phyloP scores from a whole-genome alignment of 2,329 filamentous ascomycete genomes.

The Tolypocladium ovalisporum region DNA sequence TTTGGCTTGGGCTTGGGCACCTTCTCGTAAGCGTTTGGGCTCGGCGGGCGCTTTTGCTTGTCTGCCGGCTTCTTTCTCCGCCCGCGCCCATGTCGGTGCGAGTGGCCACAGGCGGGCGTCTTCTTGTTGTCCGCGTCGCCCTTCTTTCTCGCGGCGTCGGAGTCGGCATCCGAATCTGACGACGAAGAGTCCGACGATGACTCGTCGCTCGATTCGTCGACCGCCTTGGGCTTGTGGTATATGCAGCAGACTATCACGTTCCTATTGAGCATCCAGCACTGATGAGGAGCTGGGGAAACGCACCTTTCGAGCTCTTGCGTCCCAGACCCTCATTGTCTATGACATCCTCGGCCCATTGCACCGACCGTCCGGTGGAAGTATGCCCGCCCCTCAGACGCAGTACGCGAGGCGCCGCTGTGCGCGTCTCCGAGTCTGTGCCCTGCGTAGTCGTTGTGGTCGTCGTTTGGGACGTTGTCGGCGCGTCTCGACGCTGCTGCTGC shows the following conservation, averaged over 20 bases:
- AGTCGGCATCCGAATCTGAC: constrained; percentile 42
- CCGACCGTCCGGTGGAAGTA: constrained; percentile 42
- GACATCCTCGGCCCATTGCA: constrained; percentile 88
- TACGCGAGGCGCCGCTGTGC: constrained; percentile 24
- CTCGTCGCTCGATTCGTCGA: constrained; percentile 72
- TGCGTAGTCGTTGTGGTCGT: constrained; percentile 15
- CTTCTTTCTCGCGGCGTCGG: constrained; percentile 26
- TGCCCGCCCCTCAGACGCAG: constrained; percentile 42
- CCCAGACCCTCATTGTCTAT: constrained; percentile 93
- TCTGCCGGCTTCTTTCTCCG: constrained; percentile 16
- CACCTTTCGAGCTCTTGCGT: constrained; percentile 89
- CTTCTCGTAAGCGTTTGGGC: constrained; percentile 76
- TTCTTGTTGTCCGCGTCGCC: constrained; percentile 20
- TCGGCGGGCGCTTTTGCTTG: constrained; percentile 40
- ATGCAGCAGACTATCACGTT: constrained; percentile 79
- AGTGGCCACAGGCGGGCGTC: constrained; percentile 22
- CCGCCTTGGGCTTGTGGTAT: constrained; percentile 75
- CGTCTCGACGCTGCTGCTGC: constrained; percentile 15
- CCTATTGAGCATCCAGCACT: background rate
- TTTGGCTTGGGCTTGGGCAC: constrained; percentile 40
- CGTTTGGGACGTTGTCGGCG: constrained; percentile 22
- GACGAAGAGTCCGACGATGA: constrained; percentile 40
- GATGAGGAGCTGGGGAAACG: constrained; percentile 4
- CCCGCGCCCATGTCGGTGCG: constrained; percentile 13
- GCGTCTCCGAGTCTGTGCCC: constrained; percentile 14